Evolutionary conservation across 495 filamentous ascomycete genomes (phyloP).

Genomic region (Penicillium paxilli): DNA sequence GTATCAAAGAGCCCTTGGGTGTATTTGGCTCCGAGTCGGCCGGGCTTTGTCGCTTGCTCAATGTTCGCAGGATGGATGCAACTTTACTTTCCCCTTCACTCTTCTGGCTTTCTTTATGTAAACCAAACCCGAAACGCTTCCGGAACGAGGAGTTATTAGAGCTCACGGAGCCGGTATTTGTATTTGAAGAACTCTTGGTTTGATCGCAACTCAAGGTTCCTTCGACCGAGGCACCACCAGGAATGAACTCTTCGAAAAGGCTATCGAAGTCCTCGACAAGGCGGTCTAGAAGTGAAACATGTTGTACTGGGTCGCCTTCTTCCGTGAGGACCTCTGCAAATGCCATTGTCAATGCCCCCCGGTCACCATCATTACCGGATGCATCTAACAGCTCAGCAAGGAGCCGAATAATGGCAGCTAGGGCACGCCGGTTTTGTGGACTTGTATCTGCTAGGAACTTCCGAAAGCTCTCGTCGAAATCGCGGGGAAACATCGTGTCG

Average conservation of each 20-base stretch:
- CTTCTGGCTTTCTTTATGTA: constrained; percentile 72
- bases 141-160: constrained; percentile 83
- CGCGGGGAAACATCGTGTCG: constrained; percentile 66
- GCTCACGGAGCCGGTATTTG: constrained; percentile 57
- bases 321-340: constrained; percentile 87
- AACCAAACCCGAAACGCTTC: constrained; percentile 76
- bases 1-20: constrained; percentile 62
- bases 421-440: constrained; percentile 88
- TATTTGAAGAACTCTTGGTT: constrained; percentile 41
- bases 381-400: constrained; percentile 88
- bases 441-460: constrained; percentile 74
- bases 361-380: constrained; percentile 91
- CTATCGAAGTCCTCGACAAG: constrained; percentile 89
- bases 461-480: constrained; percentile 86
- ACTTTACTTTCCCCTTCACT: constrained; percentile 67
- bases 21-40: constrained; percentile 57
- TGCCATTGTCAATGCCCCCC: constrained; percentile 83
- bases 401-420: constrained; percentile 79
- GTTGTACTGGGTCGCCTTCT: constrained; percentile 74
- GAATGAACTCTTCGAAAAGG: constrained; percentile 73
- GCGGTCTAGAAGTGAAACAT: constrained; percentile 87
- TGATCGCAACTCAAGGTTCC: constrained; percentile 47
- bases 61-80: constrained; percentile 78
- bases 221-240: constrained; percentile 44
- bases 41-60: constrained; percentile 78